phyloP scores from a whole-genome alignment of 1,284 basidiomycete species.

The Psilocybe mexicana region DNA sequence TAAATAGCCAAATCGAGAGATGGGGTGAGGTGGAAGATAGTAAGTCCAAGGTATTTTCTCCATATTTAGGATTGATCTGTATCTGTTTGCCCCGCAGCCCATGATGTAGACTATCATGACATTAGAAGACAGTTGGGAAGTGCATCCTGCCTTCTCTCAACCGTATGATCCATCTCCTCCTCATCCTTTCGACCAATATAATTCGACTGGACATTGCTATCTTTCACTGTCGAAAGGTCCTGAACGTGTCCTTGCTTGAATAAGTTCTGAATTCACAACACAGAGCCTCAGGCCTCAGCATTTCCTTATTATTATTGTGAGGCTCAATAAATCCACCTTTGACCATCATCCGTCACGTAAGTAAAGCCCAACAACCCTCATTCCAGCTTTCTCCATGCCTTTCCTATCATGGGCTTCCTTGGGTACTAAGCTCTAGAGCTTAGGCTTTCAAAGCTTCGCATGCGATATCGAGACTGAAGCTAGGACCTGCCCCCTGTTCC shows the following conservation, averaged over 20 bases:
- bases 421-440: too few species aligned
- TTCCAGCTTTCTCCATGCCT: too few species aligned
- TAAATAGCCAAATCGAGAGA: constrained; percentile 89
- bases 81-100: constrained; percentile 52
- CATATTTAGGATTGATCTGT: background rate
- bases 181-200: background rate
- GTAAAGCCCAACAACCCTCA: too few species aligned
- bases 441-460: too few species aligned
- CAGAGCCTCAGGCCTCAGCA: too few species aligned
- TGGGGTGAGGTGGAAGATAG: constrained; percentile 99
- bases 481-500: too few species aligned
- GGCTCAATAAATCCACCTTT: too few species aligned
- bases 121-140: constrained; percentile 87
- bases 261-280: background rate
- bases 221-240: background rate
- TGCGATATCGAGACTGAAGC: too few species aligned
- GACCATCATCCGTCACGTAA: too few species aligned
- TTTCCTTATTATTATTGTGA: too few species aligned
- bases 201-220: background rate
- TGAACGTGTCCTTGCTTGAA: background rate
- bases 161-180: constrained; percentile 22
- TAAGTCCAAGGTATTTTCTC: constrained; percentile 45
- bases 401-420: too few species aligned
- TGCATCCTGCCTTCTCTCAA: constrained; percentile 50
- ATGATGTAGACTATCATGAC: constrained; percentile 97